phyloP scores from a whole-genome alignment of 768 basidiomycete species.

The Lentinula boryana region DNA sequence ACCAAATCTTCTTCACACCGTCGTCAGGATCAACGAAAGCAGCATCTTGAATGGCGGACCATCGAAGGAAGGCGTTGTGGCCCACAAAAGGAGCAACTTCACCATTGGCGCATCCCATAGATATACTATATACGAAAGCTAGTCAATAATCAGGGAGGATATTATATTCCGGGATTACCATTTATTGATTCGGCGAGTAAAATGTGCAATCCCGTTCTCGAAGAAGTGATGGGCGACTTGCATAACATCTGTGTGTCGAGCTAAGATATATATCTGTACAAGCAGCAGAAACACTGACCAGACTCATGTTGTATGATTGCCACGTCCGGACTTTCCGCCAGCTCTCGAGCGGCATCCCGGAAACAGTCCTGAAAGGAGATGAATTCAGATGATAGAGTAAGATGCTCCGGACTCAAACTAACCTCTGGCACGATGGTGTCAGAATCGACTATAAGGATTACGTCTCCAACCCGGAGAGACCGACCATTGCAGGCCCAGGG shows the following conservation, averaged over 20 bases:
- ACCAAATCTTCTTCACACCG: conserved; percentile 71
- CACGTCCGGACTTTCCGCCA: conserved; percentile 75
- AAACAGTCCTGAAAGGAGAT: conserved; percentile 61
- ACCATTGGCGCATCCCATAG: conserved; percentile 75
- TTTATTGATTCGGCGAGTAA: conserved; percentile 83
- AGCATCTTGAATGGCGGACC: conserved; percentile 86
- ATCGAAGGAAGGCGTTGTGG: conserved; percentile 85
- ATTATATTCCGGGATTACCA: conserved; percentile 13
- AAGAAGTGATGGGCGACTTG: conserved; percentile 88
- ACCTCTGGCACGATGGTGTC: conserved; percentile 76
- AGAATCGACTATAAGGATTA: conserved; percentile 80
- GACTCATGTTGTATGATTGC: conserved; percentile 91
- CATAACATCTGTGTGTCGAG: conserved; percentile 59
- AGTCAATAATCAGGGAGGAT: conserved; percentile 9
- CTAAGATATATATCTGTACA: background rate
- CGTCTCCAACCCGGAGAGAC: conserved; percentile 68
- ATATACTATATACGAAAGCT: conserved; percentile 31
- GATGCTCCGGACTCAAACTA: background rate
- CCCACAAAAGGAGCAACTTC: conserved; percentile 83
- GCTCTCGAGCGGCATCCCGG: conserved; percentile 82
- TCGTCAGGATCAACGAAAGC: conserved; percentile 66
- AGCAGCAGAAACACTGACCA: conserved; percentile 32
- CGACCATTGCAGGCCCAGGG: conserved; percentile 77
- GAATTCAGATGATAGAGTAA: background rate
- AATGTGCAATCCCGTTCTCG: conserved; percentile 85